Evolutionary conservation across 176 grass and related monocot species (phyloP).

Genomic region (Otatea glauca): DNA sequence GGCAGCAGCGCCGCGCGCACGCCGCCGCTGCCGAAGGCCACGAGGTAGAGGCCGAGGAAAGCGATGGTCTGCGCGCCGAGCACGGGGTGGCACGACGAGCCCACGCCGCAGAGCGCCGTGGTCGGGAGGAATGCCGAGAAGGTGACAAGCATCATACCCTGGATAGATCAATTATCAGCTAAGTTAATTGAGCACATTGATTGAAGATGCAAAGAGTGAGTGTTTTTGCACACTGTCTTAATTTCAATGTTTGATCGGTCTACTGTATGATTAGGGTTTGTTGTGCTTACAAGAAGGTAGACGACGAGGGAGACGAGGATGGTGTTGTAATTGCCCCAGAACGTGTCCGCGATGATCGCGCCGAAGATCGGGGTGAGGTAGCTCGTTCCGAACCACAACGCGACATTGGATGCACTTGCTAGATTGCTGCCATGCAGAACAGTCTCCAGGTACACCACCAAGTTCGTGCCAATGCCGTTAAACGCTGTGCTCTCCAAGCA

Average conservation of each 20-base stretch:
- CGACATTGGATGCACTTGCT: constrained; percentile 54
- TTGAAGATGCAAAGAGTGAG: background rate
- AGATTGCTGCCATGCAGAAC: constrained; percentile 60
- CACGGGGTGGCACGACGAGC: constrained; percentile 34
- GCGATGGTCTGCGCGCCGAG: constrained; percentile 29
- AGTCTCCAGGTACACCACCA: constrained; percentile 64
- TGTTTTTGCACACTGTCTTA: background rate
- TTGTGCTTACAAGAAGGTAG: constrained; percentile 57
- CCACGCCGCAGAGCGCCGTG: constrained; percentile 32
- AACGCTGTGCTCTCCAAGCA: constrained; percentile 62
- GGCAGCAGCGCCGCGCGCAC: constrained; percentile 73
- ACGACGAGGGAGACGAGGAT: constrained; percentile 65
- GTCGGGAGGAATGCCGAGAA: constrained; percentile 57
- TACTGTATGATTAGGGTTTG: background rate
- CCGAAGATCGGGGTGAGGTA: constrained; percentile 64
- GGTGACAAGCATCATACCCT: constrained; percentile 62
- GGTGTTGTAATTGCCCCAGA: constrained; percentile 63
- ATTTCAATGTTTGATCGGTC: background rate
- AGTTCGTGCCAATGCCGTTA: constrained; percentile 57
- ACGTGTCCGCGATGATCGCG: constrained; percentile 69
- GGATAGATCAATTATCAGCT: background rate
- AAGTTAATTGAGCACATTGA: background rate
- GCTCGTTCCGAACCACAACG: constrained; percentile 65
- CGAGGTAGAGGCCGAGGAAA: constrained; percentile 70
- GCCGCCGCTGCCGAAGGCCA: constrained; percentile 71